These are phyloP conservation scores for Aspergillus sparsus DNA, from an alignment of 495 filamentous ascomycete species.

Conservation along the genomic window DNA sequence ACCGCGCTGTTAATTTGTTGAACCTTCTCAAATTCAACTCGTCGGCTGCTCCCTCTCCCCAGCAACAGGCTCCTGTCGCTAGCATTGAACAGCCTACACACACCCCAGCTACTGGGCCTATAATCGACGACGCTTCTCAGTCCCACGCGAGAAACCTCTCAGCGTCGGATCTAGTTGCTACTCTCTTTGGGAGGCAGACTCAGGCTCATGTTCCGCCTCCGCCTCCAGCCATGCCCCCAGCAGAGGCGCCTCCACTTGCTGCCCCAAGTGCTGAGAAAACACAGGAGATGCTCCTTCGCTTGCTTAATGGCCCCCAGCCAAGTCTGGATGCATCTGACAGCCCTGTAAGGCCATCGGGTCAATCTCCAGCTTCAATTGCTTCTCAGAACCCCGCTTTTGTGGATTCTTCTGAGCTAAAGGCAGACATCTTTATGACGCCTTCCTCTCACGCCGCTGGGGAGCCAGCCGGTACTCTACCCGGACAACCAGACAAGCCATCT, in stretches of 20 bases:
- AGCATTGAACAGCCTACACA: slow-evolving; percentile 38
- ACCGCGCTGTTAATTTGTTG: slow-evolving; percentile 71
- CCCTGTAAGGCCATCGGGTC: slow-evolving; percentile 14
- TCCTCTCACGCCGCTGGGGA: slow-evolving; percentile 33
- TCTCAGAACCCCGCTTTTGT: slow-evolving; percentile 21
- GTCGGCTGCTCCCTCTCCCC: slow-evolving; percentile 32
- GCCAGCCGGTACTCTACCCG: slow-evolving; percentile 23
- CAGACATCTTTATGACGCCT: slow-evolving; percentile 11
- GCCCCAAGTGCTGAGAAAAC: slow-evolving; percentile 49
- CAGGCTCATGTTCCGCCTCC: slow-evolving; percentile 31
- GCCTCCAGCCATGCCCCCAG: slow-evolving; percentile 19
- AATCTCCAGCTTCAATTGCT: slow-evolving; percentile 20
- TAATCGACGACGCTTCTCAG: slow-evolving; percentile 36
- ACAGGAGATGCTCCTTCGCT: slow-evolving; percentile 65
- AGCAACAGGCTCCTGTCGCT: slow-evolving; percentile 34
- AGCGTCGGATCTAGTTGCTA: slow-evolving; percentile 64
- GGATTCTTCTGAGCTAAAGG: slow-evolving; percentile 4
- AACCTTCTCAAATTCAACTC: slow-evolving; percentile 86
- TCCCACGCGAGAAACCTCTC: slow-evolving; percentile 57
- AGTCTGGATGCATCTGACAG: slow-evolving; percentile 26
- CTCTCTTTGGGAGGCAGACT: slow-evolving; percentile 51
- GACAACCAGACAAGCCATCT: slow-evolving; percentile 32
- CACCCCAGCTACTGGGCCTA: slow-evolving; percentile 39
- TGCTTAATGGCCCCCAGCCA: slow-evolving; percentile 62
- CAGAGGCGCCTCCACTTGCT: slow-evolving; percentile 25